phyloP scores from a whole-genome alignment of 306 rosid genomes.

The Citrullus mucosospermus region DNA sequence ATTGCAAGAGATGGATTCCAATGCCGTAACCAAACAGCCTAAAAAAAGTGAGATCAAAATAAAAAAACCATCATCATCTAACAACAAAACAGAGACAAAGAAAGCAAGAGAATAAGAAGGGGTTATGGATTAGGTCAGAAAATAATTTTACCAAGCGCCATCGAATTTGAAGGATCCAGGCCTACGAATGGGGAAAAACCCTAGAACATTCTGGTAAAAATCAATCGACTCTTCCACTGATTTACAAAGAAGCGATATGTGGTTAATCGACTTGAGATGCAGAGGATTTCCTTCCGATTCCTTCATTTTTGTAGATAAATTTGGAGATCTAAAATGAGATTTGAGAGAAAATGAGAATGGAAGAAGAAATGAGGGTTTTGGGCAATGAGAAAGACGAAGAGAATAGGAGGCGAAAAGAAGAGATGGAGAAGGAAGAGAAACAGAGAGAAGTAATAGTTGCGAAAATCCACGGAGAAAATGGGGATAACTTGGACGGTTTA shows the following conservation, averaged over 20 bases:
- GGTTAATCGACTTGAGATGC: constrained; percentile 73
- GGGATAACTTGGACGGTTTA: not conserved
- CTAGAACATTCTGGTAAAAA: constrained; percentile 74
- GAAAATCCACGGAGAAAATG: not conserved
- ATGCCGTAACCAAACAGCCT: constrained; percentile 86
- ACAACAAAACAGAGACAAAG: not conserved
- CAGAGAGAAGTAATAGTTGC: not conserved
- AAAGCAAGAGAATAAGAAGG: no score
- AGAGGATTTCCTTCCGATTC: constrained; percentile 63
- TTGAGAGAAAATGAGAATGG: not conserved
- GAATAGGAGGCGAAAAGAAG: no score
- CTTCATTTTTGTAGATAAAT: constrained; percentile 28
- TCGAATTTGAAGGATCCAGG: constrained; percentile 81
- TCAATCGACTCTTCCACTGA: constrained; percentile 48
- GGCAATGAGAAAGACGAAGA: not conserved
- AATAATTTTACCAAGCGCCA: constrained; percentile 60
- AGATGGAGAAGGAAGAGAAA: not conserved
- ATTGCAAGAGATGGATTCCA: constrained; percentile 75
- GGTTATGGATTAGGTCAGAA: not conserved
- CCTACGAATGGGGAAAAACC: constrained; percentile 70
- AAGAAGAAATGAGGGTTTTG: not conserved
- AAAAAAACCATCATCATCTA: not conserved
- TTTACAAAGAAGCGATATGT: constrained; percentile 60
- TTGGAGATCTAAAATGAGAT: no score
- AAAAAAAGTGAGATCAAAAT: not conserved